These are phyloP conservation scores for Paramyrothecium sp. DNA, from an alignment of 2,329 filamentous ascomycete species.

Conservation along the genomic window DNA sequence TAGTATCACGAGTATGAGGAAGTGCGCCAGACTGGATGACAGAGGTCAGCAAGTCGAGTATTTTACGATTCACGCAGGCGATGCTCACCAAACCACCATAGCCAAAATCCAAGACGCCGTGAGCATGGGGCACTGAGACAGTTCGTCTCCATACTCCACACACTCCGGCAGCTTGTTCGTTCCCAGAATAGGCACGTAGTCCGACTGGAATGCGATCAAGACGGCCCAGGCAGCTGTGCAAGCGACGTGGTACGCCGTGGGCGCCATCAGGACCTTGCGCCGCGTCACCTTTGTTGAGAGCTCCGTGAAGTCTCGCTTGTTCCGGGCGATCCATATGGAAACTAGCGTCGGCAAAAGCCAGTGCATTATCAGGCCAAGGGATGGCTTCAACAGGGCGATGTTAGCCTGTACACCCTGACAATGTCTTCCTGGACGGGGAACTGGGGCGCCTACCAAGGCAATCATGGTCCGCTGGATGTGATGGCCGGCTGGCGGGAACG, in stretches of 20 bases:
- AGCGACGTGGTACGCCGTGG: neutral
- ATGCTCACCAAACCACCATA: conserved; percentile 3
- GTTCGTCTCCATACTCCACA: conserved; percentile 1
- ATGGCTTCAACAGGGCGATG: neutral
- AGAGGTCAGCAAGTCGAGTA: too few species aligned
- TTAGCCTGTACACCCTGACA: neutral
- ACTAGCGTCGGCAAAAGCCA: neutral
- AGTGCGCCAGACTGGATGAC: too few species aligned
- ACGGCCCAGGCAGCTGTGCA: neutral
- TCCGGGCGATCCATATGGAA: neutral
- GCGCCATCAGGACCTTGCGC: neutral
- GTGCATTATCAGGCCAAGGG: neutral
- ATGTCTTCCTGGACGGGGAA: neutral
- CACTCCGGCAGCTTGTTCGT: conserved; percentile 2
- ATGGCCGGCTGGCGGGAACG: neutral
- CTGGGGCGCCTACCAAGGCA: neutral
- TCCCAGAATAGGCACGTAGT: conserved; percentile 3
- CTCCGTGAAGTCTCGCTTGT: neutral
- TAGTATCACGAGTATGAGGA: too few species aligned
- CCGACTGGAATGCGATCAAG: neutral
- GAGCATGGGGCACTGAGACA: conserved; percentile 3
- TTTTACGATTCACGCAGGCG: neutral
- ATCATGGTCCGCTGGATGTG: neutral
- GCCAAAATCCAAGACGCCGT: conserved; percentile 2
- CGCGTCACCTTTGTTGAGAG: neutral